Base-by-base conservation (phyloP, 108 stramenopile genomes). In the Mediolabrus comicus region DNA sequence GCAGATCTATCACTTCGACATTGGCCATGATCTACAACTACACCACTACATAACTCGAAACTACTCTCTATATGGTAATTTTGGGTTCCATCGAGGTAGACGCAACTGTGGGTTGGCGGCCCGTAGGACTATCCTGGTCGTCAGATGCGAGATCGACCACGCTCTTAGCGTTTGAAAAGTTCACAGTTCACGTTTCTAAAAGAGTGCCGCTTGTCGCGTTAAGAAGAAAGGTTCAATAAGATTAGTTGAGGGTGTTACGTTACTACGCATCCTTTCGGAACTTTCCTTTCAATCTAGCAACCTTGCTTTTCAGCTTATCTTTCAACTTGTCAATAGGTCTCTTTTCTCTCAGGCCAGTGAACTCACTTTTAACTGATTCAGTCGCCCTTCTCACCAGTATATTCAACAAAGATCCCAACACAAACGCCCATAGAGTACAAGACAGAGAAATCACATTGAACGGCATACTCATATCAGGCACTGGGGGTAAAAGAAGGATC, bases 381-480 rank as follows among this genome's bases (percentile, higher is more conserved):
- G 73, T 63, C 27, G 72, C 71, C 61, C 85, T 91, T 55, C 91
- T 78, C 19, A 92, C 86, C 27, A 95, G 33, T 8, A 92, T 69
- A 39, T 93, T 95, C 22, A 97, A 55, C 36, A 91, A 53, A 1
- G 92, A 88, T 12, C 97, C 97, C 34, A 95, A 56, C 32, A 95
- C 72, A 59, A 96, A 96, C 9, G 94, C 94, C 67, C 90, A 86
- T 27, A 96, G 51, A 13, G 90, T 95, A 59, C 92, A 94, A 16
- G 86, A 85, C 27, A 97, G 52, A 26, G 90, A 89, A 36, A 95
- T 83, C 51, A 97, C 97, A 80, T 97, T 97, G 78, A 96, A 97
- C 11, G 95, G 95, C 97, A 97, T 97, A 70, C 90, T 92, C 87
- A 95, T 85, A 75, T 97, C 97, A 6, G 95, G 95, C 54, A 93